Base-by-base conservation (phyloP, 2,329 filamentous ascomycete species). In the Phaeosphaeria sp. region DNA sequence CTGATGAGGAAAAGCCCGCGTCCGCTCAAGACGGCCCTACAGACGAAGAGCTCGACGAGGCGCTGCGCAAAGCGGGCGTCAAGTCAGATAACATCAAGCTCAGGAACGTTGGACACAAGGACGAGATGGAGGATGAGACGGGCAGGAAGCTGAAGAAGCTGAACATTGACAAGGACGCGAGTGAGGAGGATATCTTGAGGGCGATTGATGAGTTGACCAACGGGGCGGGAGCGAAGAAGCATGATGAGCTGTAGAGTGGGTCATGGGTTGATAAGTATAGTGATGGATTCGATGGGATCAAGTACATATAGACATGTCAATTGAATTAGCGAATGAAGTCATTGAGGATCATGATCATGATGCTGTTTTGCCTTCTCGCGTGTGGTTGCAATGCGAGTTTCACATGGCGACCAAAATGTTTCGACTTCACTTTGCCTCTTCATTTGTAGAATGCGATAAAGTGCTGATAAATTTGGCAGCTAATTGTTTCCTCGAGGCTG, bases 141-240 rank as follows among this genome's bases (percentile, higher is more conserved):
- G 70, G 70, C 1, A 55, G 56, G 27, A 62, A 65, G 42, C 41
- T 72, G 47, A 63, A 64, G 46, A 70, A 69, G 52, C 50, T 75
- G 17, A 63, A 73, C 46, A 50, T 75, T 1, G 52, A 41, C 1
- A 46, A 65, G 17, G 67, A 67, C 47, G 66, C 68, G 4, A 79
- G 69, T 13, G 78, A 79, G 59, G 78, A 75, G 57, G 79, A 78
- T 46, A 79, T 80, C 60, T 81, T 83, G 21, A 80, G 78, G 42
- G 79, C 81, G 13, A 83, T 81, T 63, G 83, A 87, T 39, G 83
- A 60, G 39, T 56, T 62, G 39, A 66, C 56, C 20, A 47, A 65
- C 58, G 59, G 57, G 30, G 63, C 30, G n/a, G 56, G 50, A 56
- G 54, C 67, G 46, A 50, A 61, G 46, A 50, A 61, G 55, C 61